Evolutionary conservation across 805 yeast species (phyloP).

Genomic region (Wickerhamiella sergipiensis): DNA sequence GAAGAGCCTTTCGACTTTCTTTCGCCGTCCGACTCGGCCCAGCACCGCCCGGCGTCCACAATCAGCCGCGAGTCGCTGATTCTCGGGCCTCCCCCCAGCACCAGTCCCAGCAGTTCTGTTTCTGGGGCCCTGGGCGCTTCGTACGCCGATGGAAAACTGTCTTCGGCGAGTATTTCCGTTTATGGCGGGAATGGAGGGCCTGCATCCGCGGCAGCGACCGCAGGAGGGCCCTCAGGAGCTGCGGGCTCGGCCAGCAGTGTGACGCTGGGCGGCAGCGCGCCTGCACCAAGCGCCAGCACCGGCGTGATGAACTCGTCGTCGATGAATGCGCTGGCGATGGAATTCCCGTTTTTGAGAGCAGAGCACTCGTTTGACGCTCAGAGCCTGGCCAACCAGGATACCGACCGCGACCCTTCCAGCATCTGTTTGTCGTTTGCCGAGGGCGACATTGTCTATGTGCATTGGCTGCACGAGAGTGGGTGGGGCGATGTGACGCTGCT

Average conservation of each 20-base stretch:
- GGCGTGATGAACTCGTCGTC: not conserved
- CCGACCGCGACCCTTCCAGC: conserved; percentile 21
- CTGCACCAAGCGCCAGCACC: not conserved
- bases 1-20: not conserved
- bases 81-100: not conserved
- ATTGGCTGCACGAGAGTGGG: conserved; percentile 29
- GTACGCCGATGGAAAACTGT: not conserved
- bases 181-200: too few species aligned
- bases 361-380: conserved; percentile 24
- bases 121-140: not conserved
- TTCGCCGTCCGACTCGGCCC: not conserved
- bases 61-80: not conserved
- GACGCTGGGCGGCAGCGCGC: not conserved
- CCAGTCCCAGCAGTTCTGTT: not conserved
- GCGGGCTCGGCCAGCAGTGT: not conserved
- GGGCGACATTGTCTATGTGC: conserved; percentile 26
- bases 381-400: conserved; percentile 13
- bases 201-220: too few species aligned
- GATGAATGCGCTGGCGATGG: conserved; percentile 7
- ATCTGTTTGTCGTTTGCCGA: conserved; percentile 25
- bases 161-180: too few species aligned
- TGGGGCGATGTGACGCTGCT: conserved; percentile 32
- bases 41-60: not conserved
- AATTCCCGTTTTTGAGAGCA: conserved; percentile 25
- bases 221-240: too few species aligned